Conservation (phyloP, 306 rosid genomes). For the Cucurbita pepo region DNA sequence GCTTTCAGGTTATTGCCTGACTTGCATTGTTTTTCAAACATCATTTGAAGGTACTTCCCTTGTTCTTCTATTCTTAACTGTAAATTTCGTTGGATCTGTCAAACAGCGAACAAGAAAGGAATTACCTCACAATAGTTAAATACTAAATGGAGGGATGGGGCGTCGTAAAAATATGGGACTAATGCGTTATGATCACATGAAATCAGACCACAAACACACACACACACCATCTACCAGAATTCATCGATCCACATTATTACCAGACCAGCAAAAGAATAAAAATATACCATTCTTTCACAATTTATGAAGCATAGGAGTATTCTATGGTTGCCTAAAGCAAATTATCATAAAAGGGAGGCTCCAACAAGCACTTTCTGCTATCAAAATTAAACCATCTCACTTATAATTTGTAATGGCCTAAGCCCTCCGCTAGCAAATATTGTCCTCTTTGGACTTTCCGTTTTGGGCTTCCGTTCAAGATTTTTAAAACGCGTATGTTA, state of each 20-base stretch:
- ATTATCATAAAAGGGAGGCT: not conserved
- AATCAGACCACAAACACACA: not conserved
- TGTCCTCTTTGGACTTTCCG: no score
- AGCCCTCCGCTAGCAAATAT: no score
- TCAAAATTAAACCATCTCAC: not conserved
- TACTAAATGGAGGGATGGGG: not conserved
- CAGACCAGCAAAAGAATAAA: not conserved
- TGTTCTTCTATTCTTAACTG: constrained; percentile 98
- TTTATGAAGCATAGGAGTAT: not conserved
- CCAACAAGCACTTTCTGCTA: not conserved
- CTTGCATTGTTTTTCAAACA: constrained; percentile 80
- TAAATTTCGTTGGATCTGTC: constrained; percentile 81
- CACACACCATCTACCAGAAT: not conserved
- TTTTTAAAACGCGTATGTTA: no score
- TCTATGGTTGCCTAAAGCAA: not conserved
- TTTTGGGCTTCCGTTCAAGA: no score
- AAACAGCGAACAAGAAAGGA: not conserved
- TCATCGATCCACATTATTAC: not conserved
- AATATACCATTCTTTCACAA: not conserved
- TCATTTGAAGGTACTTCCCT: constrained; percentile 85
- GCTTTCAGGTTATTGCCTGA: constrained; percentile 18
- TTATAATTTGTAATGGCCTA: not conserved
- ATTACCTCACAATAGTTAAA: not conserved
- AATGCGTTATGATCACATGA: not conserved
- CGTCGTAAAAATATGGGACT: not conserved